These are phyloP conservation scores for Coniochaeta prunicola DNA, from an alignment of 2,329 filamentous ascomycete species.

Conservation along the genomic window DNA sequence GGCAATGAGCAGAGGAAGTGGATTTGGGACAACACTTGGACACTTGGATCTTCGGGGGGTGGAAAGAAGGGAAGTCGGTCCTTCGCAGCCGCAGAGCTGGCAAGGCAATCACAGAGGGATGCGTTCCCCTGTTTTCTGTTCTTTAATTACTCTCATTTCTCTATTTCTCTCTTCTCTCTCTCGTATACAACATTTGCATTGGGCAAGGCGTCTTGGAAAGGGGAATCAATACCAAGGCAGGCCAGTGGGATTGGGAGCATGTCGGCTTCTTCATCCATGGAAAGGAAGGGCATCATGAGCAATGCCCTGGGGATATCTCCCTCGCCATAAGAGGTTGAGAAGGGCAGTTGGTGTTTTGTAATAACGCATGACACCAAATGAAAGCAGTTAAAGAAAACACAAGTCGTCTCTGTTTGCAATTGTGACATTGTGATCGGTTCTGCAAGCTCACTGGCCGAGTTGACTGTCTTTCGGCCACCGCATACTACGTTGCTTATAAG, in stretches of 20 bases:
- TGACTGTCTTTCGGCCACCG: no score
- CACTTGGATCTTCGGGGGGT: slow-evolving; percentile 1
- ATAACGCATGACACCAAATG: neutral
- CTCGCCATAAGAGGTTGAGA: neutral
- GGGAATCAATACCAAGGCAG: neutral
- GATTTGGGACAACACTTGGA: slow-evolving; percentile 3
- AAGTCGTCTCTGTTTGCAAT: neutral
- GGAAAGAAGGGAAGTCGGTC: neutral
- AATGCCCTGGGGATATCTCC: neutral
- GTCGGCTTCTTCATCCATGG: neutral
- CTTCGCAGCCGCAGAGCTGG: slow-evolving; percentile 1
- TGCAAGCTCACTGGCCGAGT: neutral
- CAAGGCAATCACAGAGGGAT: neutral
- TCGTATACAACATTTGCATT: slow-evolving; percentile 3
- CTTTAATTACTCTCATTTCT: neutral
- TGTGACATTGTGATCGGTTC: neutral
- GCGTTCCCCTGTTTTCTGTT: neutral
- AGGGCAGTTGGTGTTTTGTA: neutral
- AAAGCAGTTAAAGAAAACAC: neutral
- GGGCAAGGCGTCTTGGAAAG: neutral
- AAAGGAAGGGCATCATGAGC: neutral
- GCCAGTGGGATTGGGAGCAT: neutral
- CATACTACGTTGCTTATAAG: neutral
- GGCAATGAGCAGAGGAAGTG: slow-evolving; percentile 8
- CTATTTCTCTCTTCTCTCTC: neutral